phyloP scores from a whole-genome alignment of 2,329 filamentous ascomycete genomes.

The Apiospora hydei region DNA sequence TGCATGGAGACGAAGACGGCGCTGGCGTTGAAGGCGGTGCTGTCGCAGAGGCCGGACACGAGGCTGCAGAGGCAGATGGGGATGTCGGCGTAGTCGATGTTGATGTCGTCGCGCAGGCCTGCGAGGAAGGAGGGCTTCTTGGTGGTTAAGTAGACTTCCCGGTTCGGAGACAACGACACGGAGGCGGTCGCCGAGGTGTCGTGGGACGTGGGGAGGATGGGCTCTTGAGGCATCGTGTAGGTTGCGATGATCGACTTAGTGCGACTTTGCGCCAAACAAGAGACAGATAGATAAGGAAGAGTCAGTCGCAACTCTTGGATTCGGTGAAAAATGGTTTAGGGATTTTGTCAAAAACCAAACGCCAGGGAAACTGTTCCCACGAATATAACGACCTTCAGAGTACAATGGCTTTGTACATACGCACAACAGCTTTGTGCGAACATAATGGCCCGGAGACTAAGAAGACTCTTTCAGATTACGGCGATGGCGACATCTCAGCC shows the following conservation, averaged over 20 bases:
- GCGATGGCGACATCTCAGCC: not conserved
- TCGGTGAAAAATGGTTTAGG: too few species aligned
- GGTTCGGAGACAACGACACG: not conserved
- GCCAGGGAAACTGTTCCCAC: too few species aligned
- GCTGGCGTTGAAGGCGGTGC: constrained; percentile 49
- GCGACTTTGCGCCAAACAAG: not conserved
- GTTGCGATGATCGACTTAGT: not conserved
- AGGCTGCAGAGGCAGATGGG: constrained; percentile 50
- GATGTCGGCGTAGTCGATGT: constrained; percentile 39
- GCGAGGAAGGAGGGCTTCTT: not conserved
- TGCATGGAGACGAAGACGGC: constrained; percentile 51
- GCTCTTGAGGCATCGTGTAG: constrained; percentile 15
- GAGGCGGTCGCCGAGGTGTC: constrained; percentile 23
- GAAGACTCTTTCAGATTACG: not conserved
- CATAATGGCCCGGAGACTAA: too few species aligned
- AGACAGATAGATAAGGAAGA: not conserved
- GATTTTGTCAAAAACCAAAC: too few species aligned
- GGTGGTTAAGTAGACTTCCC: not conserved
- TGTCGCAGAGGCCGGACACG: constrained; percentile 50
- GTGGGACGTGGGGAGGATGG: constrained; percentile 25
- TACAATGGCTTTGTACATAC: too few species aligned
- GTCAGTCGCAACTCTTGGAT: too few species aligned
- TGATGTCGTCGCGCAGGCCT: constrained; percentile 24
- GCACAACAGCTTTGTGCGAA: too few species aligned
- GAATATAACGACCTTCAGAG: too few species aligned